These are phyloP conservation scores for Castanopsis chinensis DNA, from an alignment of 306 rosid species.

Conservation along the genomic window DNA sequence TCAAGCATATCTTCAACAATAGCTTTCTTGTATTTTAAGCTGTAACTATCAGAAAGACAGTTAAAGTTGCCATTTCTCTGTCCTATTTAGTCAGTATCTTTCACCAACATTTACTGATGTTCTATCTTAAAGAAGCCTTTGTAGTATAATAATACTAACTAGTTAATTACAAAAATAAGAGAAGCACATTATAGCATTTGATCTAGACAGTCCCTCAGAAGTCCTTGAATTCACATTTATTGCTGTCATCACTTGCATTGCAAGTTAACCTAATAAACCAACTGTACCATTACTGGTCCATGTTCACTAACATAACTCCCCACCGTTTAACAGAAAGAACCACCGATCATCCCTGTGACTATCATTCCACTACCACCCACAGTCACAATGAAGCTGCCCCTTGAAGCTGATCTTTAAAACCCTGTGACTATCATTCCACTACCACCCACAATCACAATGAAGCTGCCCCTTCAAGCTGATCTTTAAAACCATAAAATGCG, in stretches of 20 bases:
- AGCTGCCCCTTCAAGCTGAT: neutral
- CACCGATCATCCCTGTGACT: neutral
- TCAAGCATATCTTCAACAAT: slow-evolving; percentile 5
- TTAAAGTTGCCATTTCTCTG: neutral
- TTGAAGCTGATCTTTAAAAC: neutral
- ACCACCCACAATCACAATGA: neutral
- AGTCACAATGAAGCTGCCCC: neutral
- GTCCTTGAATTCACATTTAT: neutral
- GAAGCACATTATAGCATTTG: no score
- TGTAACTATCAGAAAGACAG: neutral
- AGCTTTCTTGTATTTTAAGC: neutral
- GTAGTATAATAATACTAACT: no score
- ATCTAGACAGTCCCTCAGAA: no score
- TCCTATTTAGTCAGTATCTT: neutral
- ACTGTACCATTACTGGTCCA: neutral
- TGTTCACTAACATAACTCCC: neutral
- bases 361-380: neutral
- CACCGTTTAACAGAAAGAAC: neutral
- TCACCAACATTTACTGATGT: no score
- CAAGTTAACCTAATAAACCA: neutral
- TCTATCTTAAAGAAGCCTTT: no score
- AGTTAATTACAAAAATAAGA: no score
- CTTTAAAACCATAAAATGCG: neutral
- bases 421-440: neutral
- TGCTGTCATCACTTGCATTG: neutral